Evolutionary conservation across 2,329 filamentous ascomycete species (phyloP), one percentile per base, ranked within the genome.

Genomic region (Rugonectria rugulosa): DNA sequence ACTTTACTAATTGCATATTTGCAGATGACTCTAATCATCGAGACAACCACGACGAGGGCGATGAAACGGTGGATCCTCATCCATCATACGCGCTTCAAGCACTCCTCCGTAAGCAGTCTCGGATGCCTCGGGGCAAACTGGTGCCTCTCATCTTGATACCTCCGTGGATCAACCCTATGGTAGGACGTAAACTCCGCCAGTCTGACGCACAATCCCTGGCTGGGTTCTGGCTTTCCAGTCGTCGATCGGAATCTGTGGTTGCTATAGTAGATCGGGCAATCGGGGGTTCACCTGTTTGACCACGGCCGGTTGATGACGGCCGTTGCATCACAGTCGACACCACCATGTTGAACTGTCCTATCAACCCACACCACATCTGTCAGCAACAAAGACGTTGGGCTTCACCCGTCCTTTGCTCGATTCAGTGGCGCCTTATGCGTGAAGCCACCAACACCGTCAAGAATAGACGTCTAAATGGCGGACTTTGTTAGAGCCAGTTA

Each of bases 331-430:
- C 17, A 15, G 46, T 31, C 36, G 26, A 32, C 52, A 40, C 40
- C 21, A 40, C 41, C 8, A 14, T 19, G 34, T 15, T 21, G 36
- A 38, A 12, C 8, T 14, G 5, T 45, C 20, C 27, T 32, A 12
- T 34, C 20, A 10, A 41, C 32, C 36, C 42, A 40, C 34, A 40
- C 40, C n/a, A 21, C 45, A 46, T 41, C 40, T 42, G 53, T 46
- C 53, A 56, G 53, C 45, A 48, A 38, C 11, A 34, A 53, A 47
- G 50, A 36, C 32, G 26, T 34, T 24, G 36, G n/a, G 42, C 8
- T 29, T 45, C 19, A 32, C 23, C 7, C 21, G 15, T 34, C 19
- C 24, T n/a, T 14, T 27, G 10, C 41, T 15, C 12, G 26, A 29
- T 7, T 7, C 7, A 29, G 26, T 29, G 7, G 26, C 7, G 26